These are phyloP conservation scores for Leucosporidium creatinivorum DNA, from an alignment of 768 basidiomycete species.

Conservation along the genomic window DNA sequence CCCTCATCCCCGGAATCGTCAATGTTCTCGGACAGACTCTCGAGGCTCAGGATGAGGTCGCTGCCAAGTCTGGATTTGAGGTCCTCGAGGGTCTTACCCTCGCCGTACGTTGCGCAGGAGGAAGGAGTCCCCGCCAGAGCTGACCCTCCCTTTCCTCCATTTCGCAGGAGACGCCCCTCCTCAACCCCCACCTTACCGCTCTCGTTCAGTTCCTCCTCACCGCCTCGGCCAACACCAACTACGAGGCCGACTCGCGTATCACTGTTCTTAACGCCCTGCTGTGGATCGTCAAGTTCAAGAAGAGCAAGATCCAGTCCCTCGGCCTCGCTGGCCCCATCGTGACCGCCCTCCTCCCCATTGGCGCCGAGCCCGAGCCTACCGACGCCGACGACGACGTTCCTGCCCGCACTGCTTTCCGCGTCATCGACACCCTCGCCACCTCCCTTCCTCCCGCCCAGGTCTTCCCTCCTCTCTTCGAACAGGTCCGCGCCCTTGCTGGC, in stretches of 20 bases:
- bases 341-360: constrained; percentile 85
- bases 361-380: constrained; percentile 86
- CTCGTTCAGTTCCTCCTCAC: constrained; percentile 80
- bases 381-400: constrained; percentile 59
- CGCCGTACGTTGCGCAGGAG: constrained; percentile 52
- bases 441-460: constrained; percentile 89
- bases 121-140: neutral
- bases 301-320: constrained; percentile 82
- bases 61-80: constrained; percentile 84
- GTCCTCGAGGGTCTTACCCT: constrained; percentile 93
- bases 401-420: constrained; percentile 87
- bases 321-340: constrained; percentile 77
- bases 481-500: constrained; percentile 76
- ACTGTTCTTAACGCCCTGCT: constrained; percentile 87
- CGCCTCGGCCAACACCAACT: constrained; percentile 67
- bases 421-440: constrained; percentile 85
- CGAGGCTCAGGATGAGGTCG: constrained; percentile 66
- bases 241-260: constrained; percentile 72
- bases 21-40: constrained; percentile 78
- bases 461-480: constrained; percentile 77
- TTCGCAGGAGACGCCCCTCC: constrained; percentile 81
- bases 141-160: neutral
- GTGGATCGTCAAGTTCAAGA: constrained; percentile 99
- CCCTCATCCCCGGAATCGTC: constrained; percentile 77
- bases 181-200: constrained; percentile 78